Evolutionary conservation across 192 early-diverging fungal species (phyloP), one percentile per base, ranked within the genome.

Genomic region (Kappamyces sp.): DNA sequence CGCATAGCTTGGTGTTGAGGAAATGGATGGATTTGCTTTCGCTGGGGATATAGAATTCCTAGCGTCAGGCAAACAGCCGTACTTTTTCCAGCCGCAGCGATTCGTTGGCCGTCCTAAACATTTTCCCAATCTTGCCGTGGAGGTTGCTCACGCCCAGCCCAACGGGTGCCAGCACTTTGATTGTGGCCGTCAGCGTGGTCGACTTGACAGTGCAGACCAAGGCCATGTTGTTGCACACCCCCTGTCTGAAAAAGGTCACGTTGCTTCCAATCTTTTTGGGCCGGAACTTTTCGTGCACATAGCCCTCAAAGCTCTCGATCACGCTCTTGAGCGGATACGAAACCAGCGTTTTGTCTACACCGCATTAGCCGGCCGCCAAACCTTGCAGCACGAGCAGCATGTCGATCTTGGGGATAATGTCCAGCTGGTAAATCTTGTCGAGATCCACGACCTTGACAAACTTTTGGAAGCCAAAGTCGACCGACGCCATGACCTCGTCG

Each of bases 11-110:
- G 31, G 86, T 89, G 33, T 84, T 84, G 62, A 94, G 73, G 54
- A 89, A 91, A 63, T 94, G 87, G 57, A 98, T 75, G 8, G 88
- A 90, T 33, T 76, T 86, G 23, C 89, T 81, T 79, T 96, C 92
- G 35, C 87, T 80, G 5, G 92, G 91, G 67, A 96, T 90, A 66
- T 95, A 98, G 62, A 92, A 88, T 63, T 97, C 91, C 78, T 66
- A 7, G 68, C 66, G 40, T 54, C 63, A 35, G 72, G 64, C 35
- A 35, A 32, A 10, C 5, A 36, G 13, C 23, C 57, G 4, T 64
- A 84, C 79, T 74, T 81, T 87, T 61, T 77, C 75, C 49, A 72
- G 46, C 63, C 78, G 78, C 60, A 87, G 61, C 5, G 72, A 51
- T n/a, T 83, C 78, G 7, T 37, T 53, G 33, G 71, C 74, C 2